Evolutionary conservation across 192 early-diverging fungal species (phyloP).

Genomic region (Gryganskiella cystojenkinii): DNA sequence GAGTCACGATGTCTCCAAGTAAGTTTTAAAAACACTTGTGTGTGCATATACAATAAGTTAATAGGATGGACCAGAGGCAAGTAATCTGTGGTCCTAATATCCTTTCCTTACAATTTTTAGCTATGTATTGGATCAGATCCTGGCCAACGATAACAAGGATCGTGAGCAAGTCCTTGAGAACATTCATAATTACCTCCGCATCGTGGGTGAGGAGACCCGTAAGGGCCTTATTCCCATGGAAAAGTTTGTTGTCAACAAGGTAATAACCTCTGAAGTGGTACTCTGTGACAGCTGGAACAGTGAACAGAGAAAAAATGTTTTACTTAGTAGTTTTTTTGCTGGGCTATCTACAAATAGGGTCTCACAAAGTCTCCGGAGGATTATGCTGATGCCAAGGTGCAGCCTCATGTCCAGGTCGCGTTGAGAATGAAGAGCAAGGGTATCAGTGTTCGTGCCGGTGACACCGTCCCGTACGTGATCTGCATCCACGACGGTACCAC

Average conservation of each 20-base stretch:
- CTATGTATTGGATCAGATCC: constrained; percentile 73
- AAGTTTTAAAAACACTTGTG: no score
- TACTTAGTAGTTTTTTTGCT: no score
- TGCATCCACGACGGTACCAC: constrained; percentile 61
- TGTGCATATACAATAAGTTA: no score
- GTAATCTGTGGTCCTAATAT: no score
- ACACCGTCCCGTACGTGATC: constrained; percentile 95
- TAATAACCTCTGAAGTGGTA: no score
- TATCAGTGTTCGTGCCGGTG: constrained; percentile 76
- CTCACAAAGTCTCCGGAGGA: constrained; percentile 92
- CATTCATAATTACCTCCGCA: constrained; percentile 81
- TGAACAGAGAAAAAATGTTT: no score
- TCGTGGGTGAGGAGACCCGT: constrained; percentile 77
- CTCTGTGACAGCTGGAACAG: no score
- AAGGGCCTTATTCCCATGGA: constrained; percentile 76
- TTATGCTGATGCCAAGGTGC: constrained; percentile 87
- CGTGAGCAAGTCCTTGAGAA: constrained; percentile 78
- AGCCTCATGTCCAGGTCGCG: constrained; percentile 97
- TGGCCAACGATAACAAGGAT: constrained; percentile 56
- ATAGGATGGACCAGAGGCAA: no score
- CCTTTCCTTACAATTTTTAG: constrained; percentile 39
- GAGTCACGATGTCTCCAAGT: constrained; percentile 88
- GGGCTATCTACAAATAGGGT: no score
- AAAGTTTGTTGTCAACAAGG: constrained; percentile 94
- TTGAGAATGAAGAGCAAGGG: constrained; percentile 81